These are phyloP conservation scores for Nectriaceae sp. DNA, from an alignment of 2,329 filamentous ascomycete species.

Conservation along the genomic window DNA sequence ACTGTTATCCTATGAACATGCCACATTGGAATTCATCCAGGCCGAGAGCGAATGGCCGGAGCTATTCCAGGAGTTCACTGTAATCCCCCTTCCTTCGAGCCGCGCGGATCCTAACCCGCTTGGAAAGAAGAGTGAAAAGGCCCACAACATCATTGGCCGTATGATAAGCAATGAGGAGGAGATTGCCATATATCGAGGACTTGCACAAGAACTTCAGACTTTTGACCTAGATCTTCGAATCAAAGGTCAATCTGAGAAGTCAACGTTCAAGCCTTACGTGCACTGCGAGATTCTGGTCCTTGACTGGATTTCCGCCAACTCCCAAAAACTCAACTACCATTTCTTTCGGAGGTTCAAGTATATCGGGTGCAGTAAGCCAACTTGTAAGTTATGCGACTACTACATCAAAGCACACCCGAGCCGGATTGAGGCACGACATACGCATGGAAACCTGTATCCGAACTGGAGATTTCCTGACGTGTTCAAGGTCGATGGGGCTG, in stretches of 20 bases:
- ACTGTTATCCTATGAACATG: conserved; percentile 23
- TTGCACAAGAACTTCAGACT: conserved; percentile 22
- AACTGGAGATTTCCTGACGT: conserved; percentile 42
- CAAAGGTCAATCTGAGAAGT: conserved; percentile 6
- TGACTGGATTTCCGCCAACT: conserved; percentile 21
- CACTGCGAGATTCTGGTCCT: conserved; percentile 39
- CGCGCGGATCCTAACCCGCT: conserved; percentile 14
- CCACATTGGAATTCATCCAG: conserved; percentile 17
- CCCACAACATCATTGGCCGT: conserved; percentile 22
- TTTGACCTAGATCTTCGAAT: conserved; percentile 28
- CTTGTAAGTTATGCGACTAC: conserved; percentile 40
- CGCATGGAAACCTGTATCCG: conserved; percentile 41
- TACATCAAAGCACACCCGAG: conserved; percentile 35
- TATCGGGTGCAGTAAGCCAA: conserved; percentile 44
- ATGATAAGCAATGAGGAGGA: conserved; percentile 13
- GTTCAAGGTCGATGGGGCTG: conserved; percentile 6
- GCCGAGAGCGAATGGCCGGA: conserved; percentile 26
- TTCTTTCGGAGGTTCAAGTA: conserved; percentile 38
- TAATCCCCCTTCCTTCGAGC: conserved; percentile 31
- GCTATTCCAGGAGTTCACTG: conserved; percentile 33
- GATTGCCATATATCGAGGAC: conserved; percentile 5
- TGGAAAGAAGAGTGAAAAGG: conserved; percentile 15
- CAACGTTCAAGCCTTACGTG: conserved; percentile 29
- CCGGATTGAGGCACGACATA: conserved; percentile 29
- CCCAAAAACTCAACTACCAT: not conserved